These are phyloP conservation scores for Fusarium pseudograminearum DNA, from an alignment of 2,329 filamentous ascomycete species.

Conservation along the genomic window DNA sequence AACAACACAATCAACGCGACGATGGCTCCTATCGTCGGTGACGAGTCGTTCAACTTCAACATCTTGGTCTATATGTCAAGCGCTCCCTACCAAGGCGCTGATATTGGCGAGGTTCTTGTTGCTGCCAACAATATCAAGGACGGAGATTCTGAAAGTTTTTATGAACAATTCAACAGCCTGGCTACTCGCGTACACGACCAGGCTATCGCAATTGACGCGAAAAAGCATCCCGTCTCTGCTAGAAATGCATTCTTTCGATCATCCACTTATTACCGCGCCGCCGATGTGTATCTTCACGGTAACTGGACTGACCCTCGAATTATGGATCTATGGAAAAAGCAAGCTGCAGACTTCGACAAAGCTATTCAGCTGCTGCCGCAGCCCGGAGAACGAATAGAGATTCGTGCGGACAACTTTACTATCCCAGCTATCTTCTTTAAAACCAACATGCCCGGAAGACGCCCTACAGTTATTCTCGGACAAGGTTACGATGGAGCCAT, in stretches of 20 bases:
- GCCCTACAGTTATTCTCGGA: slow-evolving; percentile 57
- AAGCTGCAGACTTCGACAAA: slow-evolving; percentile 54
- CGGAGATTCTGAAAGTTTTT: slow-evolving; percentile 44
- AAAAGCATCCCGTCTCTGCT: slow-evolving; percentile 45
- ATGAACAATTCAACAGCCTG: slow-evolving; percentile 39
- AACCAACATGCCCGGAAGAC: slow-evolving; percentile 32
- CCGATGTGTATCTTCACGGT: slow-evolving; percentile 58
- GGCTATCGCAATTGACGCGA: slow-evolving; percentile 34
- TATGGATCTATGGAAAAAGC: slow-evolving; percentile 53
- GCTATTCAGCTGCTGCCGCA: slow-evolving; percentile 53
- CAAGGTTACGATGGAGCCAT: slow-evolving; percentile 59
- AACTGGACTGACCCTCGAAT: slow-evolving; percentile 58
- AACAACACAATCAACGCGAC: slow-evolving; percentile 1
- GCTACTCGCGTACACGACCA: slow-evolving; percentile 41
- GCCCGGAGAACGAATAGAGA: slow-evolving; percentile 52
- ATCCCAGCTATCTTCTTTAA: slow-evolving; percentile 54
- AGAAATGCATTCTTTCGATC: slow-evolving; percentile 52
- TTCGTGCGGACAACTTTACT: slow-evolving; percentile 49
- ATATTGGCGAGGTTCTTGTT: slow-evolving; percentile 52
- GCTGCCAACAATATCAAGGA: slow-evolving; percentile 46
- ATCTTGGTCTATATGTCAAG: background rate
- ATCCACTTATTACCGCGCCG: slow-evolving; percentile 56
- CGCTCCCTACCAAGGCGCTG: slow-evolving; percentile 21
- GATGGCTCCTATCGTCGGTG: slow-evolving; percentile 6
- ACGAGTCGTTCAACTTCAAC: slow-evolving; percentile 25